Evolutionary conservation across 345 rosid species (phyloP).

Genomic region (Punica granatum): DNA sequence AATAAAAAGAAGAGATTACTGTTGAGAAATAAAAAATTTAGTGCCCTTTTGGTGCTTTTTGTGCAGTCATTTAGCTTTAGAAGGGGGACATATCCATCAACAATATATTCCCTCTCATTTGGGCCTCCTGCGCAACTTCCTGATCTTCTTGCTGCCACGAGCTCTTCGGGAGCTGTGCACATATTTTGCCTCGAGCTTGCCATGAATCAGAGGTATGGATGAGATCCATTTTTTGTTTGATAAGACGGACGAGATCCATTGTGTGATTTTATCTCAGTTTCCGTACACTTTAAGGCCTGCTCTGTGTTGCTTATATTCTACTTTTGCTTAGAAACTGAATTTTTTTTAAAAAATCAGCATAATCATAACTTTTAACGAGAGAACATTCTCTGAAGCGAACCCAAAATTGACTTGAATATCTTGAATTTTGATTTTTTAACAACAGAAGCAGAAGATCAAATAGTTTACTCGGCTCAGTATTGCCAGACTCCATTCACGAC

Average conservation of each 20-base stretch:
- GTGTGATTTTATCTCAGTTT: too few relatives aligned
- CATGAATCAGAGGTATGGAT: slow-evolving; percentile 56
- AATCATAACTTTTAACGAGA: too few relatives aligned
- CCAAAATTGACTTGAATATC: background rate
- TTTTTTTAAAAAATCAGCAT: background rate
- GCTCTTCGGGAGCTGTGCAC: slow-evolving; percentile 87
- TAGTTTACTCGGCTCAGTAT: slow-evolving; percentile 67
- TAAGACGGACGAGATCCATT: too few relatives aligned
- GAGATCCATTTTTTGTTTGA: too few relatives aligned
- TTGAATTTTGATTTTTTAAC: slow-evolving; percentile 4
- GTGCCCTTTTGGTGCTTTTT: background rate
- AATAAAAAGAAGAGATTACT: too few relatives aligned
- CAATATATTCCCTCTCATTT: slow-evolving; percentile 82
- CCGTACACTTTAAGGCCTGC: too few relatives aligned
- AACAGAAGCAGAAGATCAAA: slow-evolving; percentile 56
- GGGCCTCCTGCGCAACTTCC: slow-evolving; percentile 69
- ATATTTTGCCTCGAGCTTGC: slow-evolving; percentile 57
- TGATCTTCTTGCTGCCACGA: slow-evolving; percentile 69
- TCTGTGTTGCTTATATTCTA: too few relatives aligned
- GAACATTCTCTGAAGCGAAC: background rate
- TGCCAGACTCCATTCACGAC: slow-evolving; percentile 75
- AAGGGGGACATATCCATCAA: slow-evolving; percentile 82
- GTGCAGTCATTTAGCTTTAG: slow-evolving; percentile 72
- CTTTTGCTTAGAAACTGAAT: too few relatives aligned
- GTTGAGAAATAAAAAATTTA: background rate